Base-by-base conservation (phyloP, 2,329 filamentous ascomycete genomes). In the Alternaria tenuissima region DNA sequence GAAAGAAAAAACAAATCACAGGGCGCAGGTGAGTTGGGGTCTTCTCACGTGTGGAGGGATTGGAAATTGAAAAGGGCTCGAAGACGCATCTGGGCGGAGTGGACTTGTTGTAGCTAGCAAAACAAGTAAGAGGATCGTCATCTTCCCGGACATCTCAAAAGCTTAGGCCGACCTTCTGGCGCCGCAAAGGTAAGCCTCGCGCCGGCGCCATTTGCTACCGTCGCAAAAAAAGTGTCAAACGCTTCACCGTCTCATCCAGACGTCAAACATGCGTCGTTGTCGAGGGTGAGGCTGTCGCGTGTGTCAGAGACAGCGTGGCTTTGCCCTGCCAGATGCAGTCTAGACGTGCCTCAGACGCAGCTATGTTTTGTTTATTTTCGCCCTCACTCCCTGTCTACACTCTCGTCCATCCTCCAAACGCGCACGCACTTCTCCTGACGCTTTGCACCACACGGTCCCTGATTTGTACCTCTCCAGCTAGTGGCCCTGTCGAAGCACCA, bases 51-150 rank as follows among this genome's bases (percentile, higher is more conserved):
- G 26, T 22, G 46, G 34, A 41, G 38, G 39, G 43, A 41, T n/a
- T 24, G 20, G 12, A 39, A 48, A 30, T 44, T 34, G 24, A 48
- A 32, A 42, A 43, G 36, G 51, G 39, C 47, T 42, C 32, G 14
- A 54, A 43, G 59, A 62, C 41, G 52, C 53, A 32, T 43, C 39
- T 52, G 39, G 52, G 34, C 30, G 24, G 43, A 43, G 55, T 47
- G 26, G 51, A 52, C 41, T 46, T 38, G 59, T 57, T 41, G 48
- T 48, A 52, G 49, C 48, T 46, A 46, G 48, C 62, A 62, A 52
- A 53, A 55, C 58, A 62, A 49, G 53, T 56, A 54, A 59, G 38
- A 62, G 47, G 62, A 64, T 64, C 61, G 54, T 43, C 61, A 52
- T 63, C 24, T 26, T 52, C 42, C 32, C 47, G 34, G 43, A 48